A percentile compares a stretch with the other conserved stretches of the same genome.
Evolutionary conservation across 495 filamentous ascomycete species (phyloP).

Genomic region (Hypoxylon lienhwacheense): DNA sequence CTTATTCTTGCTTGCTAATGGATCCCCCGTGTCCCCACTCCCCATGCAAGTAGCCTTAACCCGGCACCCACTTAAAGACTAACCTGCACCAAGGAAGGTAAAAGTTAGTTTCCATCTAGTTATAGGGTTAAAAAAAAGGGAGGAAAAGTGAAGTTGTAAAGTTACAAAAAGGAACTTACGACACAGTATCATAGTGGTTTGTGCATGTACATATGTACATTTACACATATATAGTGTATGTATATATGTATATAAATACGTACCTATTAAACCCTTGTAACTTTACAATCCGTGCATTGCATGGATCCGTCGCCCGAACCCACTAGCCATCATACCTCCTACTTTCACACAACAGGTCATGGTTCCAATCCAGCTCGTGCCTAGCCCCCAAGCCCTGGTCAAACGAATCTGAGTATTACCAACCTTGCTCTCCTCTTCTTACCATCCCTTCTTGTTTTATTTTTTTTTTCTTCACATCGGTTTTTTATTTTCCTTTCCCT

Average conservation of each 20-base stretch:
- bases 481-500: conserved; percentile 11
- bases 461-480: conserved; percentile 22
- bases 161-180: conserved; percentile 2
- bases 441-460: conserved; percentile 33
- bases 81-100: conserved; percentile 19
- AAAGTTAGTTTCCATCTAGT: not conserved
- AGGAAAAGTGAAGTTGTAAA: not conserved
- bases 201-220: conserved; percentile 16
- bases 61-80: conserved; percentile 15
- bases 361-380: conserved; percentile 34
- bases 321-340: conserved; percentile 24
- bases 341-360: conserved; percentile 22
- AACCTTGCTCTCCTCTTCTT: conserved; percentile 31
- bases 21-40: conserved; percentile 25
- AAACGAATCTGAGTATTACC: conserved; percentile 39
- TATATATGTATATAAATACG: not conserved
- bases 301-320: conserved; percentile 35
- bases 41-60: conserved; percentile 30
- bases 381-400: conserved; percentile 36
- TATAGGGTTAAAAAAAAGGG: conserved; percentile 3
- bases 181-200: conserved; percentile 22
- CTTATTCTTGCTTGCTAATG: conserved; percentile 31
- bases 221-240: conserved; percentile 5
- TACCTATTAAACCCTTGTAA: not conserved
- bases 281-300: conserved; percentile 23